These are phyloP conservation scores for Penicillium olsonii DNA, from an alignment of 2,329 filamentous ascomycete genomes.

Conservation along the genomic window DNA sequence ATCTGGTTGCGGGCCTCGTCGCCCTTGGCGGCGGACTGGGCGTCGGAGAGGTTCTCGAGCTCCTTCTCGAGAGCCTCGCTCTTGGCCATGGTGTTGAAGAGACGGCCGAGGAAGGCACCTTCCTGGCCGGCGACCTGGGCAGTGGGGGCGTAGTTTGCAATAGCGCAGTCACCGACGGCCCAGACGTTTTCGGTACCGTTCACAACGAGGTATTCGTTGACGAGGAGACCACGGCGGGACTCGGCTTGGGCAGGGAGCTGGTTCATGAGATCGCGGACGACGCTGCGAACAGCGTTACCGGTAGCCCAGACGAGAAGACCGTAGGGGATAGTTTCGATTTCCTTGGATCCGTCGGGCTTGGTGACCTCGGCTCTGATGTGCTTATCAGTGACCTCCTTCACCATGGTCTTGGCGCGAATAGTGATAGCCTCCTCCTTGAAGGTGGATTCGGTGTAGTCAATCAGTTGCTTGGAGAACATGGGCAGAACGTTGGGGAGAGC, in stretches of 20 bases:
- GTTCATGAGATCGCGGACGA: conserved; percentile 87
- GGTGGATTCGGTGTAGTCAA: conserved; percentile 98
- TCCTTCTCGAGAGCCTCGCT: conserved; percentile 78
- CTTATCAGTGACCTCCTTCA: conserved; percentile 93
- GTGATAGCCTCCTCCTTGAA: conserved; percentile 98
- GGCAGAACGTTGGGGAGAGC: conserved; percentile 91
- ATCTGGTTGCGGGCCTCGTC: conserved; percentile 59
- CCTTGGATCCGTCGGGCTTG: conserved; percentile 81
- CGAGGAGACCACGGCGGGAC: conserved; percentile 88
- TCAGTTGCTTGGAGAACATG: conserved; percentile 98
- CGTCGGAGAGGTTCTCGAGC: conserved; percentile 67
- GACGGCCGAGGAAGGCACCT: conserved; percentile 86
- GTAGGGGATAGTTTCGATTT: conserved; percentile 80
- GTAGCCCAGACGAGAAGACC: conserved; percentile 98
- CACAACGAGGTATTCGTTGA: conserved; percentile 98
- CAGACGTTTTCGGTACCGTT: conserved; percentile 97
- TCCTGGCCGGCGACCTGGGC: conserved; percentile 96
- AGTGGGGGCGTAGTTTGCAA: conserved; percentile 96
- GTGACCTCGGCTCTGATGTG: conserved; percentile 86
- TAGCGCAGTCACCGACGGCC: conserved; percentile 95
- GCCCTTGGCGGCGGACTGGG: conserved; percentile 67
- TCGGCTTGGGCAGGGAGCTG: conserved; percentile 94
- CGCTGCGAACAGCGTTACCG: conserved; percentile 85
- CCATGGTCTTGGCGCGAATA: conserved; percentile 98
- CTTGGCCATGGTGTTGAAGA: conserved; percentile 99